A percentile compares a stretch with the other conserved stretches of the same genome.
Evolutionary conservation across 2,329 filamentous ascomycete genomes (phyloP).

Genomic region (Aspergillus vadensis): DNA sequence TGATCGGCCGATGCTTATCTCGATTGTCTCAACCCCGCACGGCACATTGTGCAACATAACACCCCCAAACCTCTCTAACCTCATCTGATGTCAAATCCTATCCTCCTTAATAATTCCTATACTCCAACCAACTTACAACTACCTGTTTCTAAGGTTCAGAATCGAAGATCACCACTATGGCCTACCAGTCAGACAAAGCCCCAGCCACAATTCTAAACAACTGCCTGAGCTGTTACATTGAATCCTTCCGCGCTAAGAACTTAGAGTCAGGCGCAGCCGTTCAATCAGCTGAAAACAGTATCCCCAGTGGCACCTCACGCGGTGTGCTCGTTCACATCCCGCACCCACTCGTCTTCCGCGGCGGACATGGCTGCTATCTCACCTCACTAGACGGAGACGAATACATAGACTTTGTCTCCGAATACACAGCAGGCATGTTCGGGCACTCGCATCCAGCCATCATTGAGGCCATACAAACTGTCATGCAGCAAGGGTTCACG

Average conservation of each 20-base stretch:
- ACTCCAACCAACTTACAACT: too few relatives aligned
- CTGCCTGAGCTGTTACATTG: neutral
- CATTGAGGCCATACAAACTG: slow-evolving; percentile 49
- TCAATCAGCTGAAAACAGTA: neutral
- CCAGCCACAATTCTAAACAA: too few relatives aligned
- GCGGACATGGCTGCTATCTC: slow-evolving; percentile 29
- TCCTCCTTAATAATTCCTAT: neutral
- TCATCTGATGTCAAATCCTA: neutral
- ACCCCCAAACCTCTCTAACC: neutral
- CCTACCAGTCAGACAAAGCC: neutral
- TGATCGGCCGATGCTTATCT: too few relatives aligned
- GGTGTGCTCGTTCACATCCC: slow-evolving; percentile 31
- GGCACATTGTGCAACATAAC: too few relatives aligned
- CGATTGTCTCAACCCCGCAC: too few relatives aligned
- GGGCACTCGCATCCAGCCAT: slow-evolving; percentile 65
- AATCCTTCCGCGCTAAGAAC: neutral
- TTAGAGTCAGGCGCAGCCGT: neutral
- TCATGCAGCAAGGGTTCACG: slow-evolving; percentile 55
- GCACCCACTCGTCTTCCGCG: slow-evolving; percentile 36
- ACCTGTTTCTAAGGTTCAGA: too few relatives aligned
- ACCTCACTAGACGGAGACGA: slow-evolving; percentile 34
- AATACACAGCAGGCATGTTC: slow-evolving; percentile 66
- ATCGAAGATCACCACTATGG: neutral
- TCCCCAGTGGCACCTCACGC: slow-evolving; percentile 27
- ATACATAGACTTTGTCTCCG: slow-evolving; percentile 64